Base-by-base conservation (phyloP, 257 asterid species). In the Solanum bulbocastanum region DNA sequence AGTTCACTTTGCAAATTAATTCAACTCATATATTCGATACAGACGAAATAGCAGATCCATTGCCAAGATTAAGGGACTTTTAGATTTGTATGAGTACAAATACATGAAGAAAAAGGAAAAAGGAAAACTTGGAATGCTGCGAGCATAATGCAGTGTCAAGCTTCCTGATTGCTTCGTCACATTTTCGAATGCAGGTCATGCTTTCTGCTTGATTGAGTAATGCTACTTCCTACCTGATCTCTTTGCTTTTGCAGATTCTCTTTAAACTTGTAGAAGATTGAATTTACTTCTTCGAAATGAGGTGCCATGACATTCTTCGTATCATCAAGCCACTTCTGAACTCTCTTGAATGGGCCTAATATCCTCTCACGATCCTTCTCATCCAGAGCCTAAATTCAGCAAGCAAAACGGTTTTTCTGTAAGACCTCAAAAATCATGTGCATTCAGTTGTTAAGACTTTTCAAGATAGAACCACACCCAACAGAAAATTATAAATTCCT, bases 241-340 rank as follows among this genome's bases (percentile, higher is more conserved):
- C 13, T 82, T 86, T 72, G 87, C 88, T 89, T 89, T 92, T 88
- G 90, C 39, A 92, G 44, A 87, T 86, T 93, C 87, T 87, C 93
- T 86, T 91, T 93, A 15, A 40, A 88, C 87, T 86, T 88, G 87
- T 86, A 90, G 90, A 95, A 94, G 85, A 83, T 6, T 33, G 93
- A 58, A 74, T 93, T 94, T 6, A 92, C 92, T 87, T 94, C 98
- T 87, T 94, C 96, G 83, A 95, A 94, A 90, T 95, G 95, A 76
- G 98, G 98, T 35, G 84, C 72, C 0, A 90, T 91, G 78, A 94
- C 98, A 36, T 89, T 88, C 91, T 90, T 94, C 2, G 94, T 92
- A 42, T 92, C 95, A 2, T 93, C 93, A 20, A 94, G 89, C 97
- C 97, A 95, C 88, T 91, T 90, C 87, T 84, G 32, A 86, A 95